Evolutionary conservation across 208 protist genomes (phyloP).

Genomic region (Leishmania lainsoni): DNA sequence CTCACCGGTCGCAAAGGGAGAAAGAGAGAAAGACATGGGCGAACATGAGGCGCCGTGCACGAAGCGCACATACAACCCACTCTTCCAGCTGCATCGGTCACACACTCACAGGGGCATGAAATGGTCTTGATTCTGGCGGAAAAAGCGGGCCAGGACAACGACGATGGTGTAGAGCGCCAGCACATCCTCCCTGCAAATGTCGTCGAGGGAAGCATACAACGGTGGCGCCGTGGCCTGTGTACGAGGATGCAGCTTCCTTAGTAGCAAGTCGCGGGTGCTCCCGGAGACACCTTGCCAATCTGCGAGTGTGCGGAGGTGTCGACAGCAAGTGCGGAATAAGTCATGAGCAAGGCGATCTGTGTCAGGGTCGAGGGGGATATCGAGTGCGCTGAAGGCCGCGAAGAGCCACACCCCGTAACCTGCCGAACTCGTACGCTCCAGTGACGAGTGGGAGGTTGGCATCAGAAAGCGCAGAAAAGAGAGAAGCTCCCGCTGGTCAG

Average conservation of each 20-base stretch:
- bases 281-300: constrained; percentile 43
- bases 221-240: neutral
- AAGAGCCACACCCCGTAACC: constrained; percentile 80
- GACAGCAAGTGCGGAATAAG: constrained; percentile 69
- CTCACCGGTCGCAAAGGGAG: neutral
- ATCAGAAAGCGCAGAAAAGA: constrained; percentile 56
- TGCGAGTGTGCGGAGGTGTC: constrained; percentile 63
- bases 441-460: constrained; percentile 18
- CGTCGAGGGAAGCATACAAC: constrained; percentile 48
- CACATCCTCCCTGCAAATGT: constrained; percentile 61
- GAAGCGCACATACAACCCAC: neutral
- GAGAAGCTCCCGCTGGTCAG: constrained; percentile 21
- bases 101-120: constrained; percentile 67
- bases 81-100: neutral
- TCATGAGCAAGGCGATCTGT: constrained; percentile 72
- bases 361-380: constrained; percentile 81
- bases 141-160: constrained; percentile 74
- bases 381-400: constrained; percentile 53
- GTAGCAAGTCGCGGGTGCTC: constrained; percentile 49
- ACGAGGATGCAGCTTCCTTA: constrained; percentile 24
- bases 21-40: neutral
- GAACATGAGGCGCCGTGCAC: neutral
- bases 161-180: constrained; percentile 74
- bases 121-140: constrained; percentile 80
- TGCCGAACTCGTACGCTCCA: constrained; percentile 8